Percentiles rank a stretch among this genome's conserved stretches.
Evolutionary conservation across 225 moss, liverwort and hornwort genomes (phyloP).

Genomic region (Bryum argenteum): DNA sequence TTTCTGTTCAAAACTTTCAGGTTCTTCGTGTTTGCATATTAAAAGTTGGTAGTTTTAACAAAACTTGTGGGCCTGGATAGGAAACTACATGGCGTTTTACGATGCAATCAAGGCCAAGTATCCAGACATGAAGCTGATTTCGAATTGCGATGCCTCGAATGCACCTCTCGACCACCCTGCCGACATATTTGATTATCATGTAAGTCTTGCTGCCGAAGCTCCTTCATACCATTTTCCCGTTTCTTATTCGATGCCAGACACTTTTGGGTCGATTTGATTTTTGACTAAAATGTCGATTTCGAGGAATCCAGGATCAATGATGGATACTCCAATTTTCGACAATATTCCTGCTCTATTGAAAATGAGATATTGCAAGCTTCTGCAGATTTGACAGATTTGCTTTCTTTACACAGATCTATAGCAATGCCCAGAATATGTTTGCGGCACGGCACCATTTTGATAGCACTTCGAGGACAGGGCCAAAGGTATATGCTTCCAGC

Average conservation of each 20-base stretch:
- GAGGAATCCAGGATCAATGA: no score
- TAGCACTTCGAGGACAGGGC: slow-evolving; percentile 36
- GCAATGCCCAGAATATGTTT: slow-evolving; percentile 41
- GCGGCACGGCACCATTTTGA: slow-evolving; percentile 45
- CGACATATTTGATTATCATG: slow-evolving; percentile 78
- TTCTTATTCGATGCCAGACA: no score
- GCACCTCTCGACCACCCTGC: slow-evolving; percentile 78
- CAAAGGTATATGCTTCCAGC: slow-evolving; percentile 34
- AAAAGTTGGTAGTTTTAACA: not conserved
- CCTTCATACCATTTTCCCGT: no score
- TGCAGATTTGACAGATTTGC: no score
- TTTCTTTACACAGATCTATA: slow-evolving; percentile 40
- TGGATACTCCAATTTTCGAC: no score
- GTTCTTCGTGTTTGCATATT: no score
- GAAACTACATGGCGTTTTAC: slow-evolving; percentile 83
- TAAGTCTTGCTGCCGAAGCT: slow-evolving; percentile 17
- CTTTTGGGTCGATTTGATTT: no score
- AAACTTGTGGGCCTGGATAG: slow-evolving; percentile 27
- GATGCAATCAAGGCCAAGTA: slow-evolving; percentile 79
- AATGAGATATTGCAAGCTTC: no score
- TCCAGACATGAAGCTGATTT: slow-evolving; percentile 76
- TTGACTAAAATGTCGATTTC: no score
- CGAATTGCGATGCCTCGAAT: slow-evolving; percentile 83
- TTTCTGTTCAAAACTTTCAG: no score
- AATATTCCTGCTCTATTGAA: no score